These are phyloP conservation scores for Aotearoamyces nothofagi DNA, from an alignment of 2,329 filamentous ascomycete genomes.

Conservation along the genomic window DNA sequence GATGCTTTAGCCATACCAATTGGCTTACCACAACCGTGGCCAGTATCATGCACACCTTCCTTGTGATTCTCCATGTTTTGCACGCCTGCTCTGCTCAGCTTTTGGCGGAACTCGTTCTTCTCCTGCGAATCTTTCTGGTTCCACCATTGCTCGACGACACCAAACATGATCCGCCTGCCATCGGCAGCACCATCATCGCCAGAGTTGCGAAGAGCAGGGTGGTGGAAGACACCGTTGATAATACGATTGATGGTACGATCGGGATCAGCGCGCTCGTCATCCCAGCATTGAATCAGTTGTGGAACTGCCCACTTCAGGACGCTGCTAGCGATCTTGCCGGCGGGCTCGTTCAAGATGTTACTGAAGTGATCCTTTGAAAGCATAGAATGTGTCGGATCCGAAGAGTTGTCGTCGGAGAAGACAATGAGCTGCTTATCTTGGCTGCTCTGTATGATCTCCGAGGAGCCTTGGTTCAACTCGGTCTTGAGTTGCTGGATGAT, in stretches of 20 bases:
- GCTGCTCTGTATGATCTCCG: slow-evolving; percentile 76
- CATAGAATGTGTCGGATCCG: slow-evolving; percentile 89
- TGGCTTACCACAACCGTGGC: slow-evolving; percentile 66
- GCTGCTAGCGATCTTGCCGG: slow-evolving; percentile 65
- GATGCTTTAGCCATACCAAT: slow-evolving; percentile 62
- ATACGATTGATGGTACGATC: slow-evolving; percentile 60
- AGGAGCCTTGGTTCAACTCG: slow-evolving; percentile 73
- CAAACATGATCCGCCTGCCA: slow-evolving; percentile 64
- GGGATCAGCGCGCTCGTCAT: slow-evolving; percentile 57
- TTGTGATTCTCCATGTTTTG: slow-evolving; percentile 70
- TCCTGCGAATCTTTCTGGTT: slow-evolving; percentile 42
- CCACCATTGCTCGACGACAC: slow-evolving; percentile 78
- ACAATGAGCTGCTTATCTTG: slow-evolving; percentile 74
- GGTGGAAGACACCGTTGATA: slow-evolving; percentile 71
- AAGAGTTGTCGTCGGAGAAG: slow-evolving; percentile 61
- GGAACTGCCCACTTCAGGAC: slow-evolving; percentile 78
- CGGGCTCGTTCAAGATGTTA: slow-evolving; percentile 67
- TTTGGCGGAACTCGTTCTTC: slow-evolving; percentile 52
- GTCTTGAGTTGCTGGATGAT: slow-evolving; percentile 76
- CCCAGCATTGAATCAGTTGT: slow-evolving; percentile 77
- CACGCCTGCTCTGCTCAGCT: slow-evolving; percentile 69
- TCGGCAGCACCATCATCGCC: slow-evolving; percentile 58
- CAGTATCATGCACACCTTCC: slow-evolving; percentile 67
- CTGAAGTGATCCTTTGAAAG: slow-evolving; percentile 86
- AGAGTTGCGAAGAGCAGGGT: slow-evolving; percentile 61